These are phyloP conservation scores for Penicillium sp. DNA, from an alignment of 2,329 filamentous ascomycete genomes.

Conservation along the genomic window DNA sequence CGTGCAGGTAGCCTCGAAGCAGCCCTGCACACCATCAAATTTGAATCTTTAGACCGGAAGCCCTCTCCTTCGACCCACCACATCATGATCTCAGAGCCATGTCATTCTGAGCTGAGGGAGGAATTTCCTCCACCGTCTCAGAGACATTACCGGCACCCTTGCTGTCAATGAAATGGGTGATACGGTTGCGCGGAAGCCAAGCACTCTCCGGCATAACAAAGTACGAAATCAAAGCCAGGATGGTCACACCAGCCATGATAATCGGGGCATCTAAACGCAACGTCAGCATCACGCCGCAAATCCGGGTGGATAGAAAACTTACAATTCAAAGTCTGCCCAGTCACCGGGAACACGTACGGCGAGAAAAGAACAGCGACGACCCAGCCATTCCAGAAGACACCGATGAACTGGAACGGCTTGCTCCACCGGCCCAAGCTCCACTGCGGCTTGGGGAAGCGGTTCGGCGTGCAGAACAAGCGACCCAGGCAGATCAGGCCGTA, in stretches of 20 bases:
- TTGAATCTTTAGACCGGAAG: not conserved
- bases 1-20: not conserved
- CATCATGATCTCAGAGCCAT: conserved; percentile 13
- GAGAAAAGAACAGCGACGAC: conserved; percentile 53
- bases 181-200: conserved; percentile 51
- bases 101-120: conserved; percentile 3
- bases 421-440: conserved; percentile 52
- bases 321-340: conserved; percentile 50
- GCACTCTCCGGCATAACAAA: conserved; percentile 51
- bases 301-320: conserved; percentile 11
- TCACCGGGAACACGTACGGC: conserved; percentile 51
- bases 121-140: conserved; percentile 33
- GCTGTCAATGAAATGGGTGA: conserved; percentile 47
- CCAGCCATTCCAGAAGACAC: conserved; percentile 55
- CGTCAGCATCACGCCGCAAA: conserved; percentile 4
- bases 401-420: conserved; percentile 52
- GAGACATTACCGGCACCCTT: conserved; percentile 33
- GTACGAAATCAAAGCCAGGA: conserved; percentile 53
- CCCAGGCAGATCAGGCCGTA: conserved; percentile 56
- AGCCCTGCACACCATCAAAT: not conserved
- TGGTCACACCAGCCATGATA: conserved; percentile 54
- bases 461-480: conserved; percentile 51
- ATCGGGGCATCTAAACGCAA: conserved; percentile 48
- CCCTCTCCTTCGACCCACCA: too few species aligned
- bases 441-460: conserved; percentile 32